A percentile compares a stretch with the other conserved stretches of the same genome.
These are phyloP conservation scores for Microbotryum intermedium DNA, from an alignment of 1,284 basidiomycete genomes.

Conservation along the genomic window DNA sequence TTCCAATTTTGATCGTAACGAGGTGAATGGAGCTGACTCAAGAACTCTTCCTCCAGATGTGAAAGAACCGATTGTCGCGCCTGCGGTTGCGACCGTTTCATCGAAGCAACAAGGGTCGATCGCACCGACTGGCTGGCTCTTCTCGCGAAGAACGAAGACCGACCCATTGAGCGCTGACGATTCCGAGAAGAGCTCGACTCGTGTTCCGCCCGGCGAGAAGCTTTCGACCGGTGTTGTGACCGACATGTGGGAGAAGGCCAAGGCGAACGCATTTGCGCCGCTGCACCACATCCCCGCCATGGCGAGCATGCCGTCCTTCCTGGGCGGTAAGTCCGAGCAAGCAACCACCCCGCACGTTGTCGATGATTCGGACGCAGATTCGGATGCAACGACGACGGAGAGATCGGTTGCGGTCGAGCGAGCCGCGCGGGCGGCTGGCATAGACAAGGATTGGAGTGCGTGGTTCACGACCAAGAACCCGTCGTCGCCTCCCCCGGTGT, in stretches of 20 bases:
- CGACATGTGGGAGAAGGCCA: constrained; percentile 22
- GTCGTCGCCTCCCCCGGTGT: constrained; percentile 25
- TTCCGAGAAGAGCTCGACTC: too few species aligned
- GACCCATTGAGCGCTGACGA: too few species aligned
- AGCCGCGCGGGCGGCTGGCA: not conserved
- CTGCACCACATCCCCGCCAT: constrained; percentile 21
- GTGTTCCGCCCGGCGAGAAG: too few species aligned
- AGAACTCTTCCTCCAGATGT: too few species aligned
- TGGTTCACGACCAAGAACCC: constrained; percentile 14
- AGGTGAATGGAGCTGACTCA: too few species aligned
- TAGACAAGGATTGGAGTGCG: constrained; percentile 8
- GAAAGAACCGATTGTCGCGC: too few species aligned
- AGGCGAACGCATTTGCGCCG: constrained; percentile 11
- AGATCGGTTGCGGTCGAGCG: not conserved
- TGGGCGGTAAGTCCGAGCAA: not conserved
- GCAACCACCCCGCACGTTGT: not conserved
- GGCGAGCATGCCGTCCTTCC: constrained; percentile 6
- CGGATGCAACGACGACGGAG: not conserved
- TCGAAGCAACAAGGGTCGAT: too few species aligned
- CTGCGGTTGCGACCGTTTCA: too few species aligned
- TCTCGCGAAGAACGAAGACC: too few species aligned
- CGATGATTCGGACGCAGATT: not conserved
- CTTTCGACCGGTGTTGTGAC: not conserved
- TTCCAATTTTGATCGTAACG: too few species aligned
- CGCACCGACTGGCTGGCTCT: too few species aligned